Base-by-base conservation (phyloP, 192 early-diverging fungal species). In the Spizellomyces sp. region DNA sequence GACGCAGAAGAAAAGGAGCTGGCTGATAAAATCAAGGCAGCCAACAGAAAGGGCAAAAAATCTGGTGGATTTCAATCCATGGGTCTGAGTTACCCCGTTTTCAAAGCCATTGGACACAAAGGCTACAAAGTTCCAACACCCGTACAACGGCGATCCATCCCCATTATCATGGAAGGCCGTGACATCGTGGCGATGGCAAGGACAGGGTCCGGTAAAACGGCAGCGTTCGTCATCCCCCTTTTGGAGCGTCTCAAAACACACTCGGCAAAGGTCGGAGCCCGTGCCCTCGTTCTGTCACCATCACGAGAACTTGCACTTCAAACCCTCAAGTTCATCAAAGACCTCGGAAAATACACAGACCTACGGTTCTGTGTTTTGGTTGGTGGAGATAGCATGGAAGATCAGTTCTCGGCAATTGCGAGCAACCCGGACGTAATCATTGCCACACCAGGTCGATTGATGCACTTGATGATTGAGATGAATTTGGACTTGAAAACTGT, bases 101-200 rank as follows among this genome's bases (percentile, higher is more conserved):
- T 90, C 82, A 91, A 92, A 54, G 94, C 94, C 12, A 86, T 98
- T 71, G 70, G 90, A n/a, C 86, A 93, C 68, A 94, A 94, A 71
- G 96, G 96, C 6, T 99, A 94, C 82, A 96, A 96, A 70, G 88
- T 97, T 5, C 97, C 97, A n/a, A 99, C 97, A 19, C 96, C 97
- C 7, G 96, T 99, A 75, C 97, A 99, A 81, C 90, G 97, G 60
- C 93, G 93, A 77, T 84, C 93, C 42, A 96, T 99, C 64, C 97
- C 97, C 27, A 74, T 96, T 60, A 89, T 97, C 59, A 84, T 97
- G 75, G 85, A 95, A 67, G 94, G 95, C 42, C 81, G 90, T 19
- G 97, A 99, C 81, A 91, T 98, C 3, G 95, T 99, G 3, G 97
- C 92, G 67, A 98, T 99, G 97, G 97, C 97, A 9, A 86, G 96